Conservation (phyloP, 805 yeast species). For the Tetrapisispora phaffii region DNA sequence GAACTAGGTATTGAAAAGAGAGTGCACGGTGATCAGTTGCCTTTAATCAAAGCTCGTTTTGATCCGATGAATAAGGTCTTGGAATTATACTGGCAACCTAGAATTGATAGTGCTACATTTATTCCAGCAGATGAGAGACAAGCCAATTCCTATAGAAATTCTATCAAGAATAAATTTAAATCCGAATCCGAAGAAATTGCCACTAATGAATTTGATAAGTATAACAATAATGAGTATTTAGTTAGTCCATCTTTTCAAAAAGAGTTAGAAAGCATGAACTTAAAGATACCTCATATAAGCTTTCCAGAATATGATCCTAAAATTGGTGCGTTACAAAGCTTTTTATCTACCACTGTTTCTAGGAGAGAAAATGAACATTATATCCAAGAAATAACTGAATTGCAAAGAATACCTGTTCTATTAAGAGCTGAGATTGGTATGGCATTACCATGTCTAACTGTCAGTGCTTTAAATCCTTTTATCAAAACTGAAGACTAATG, state of each 20-base stretch:
- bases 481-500: conserved; percentile 10
- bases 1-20: conserved; percentile 92
- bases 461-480: conserved; percentile 85
- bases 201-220: conserved; percentile 30
- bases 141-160: conserved; percentile 63
- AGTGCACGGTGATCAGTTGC: conserved; percentile 95
- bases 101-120: conserved; percentile 85
- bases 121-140: conserved; percentile 82
- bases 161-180: conserved; percentile 70
- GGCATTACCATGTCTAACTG: conserved; percentile 95
- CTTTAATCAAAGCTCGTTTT: conserved; percentile 85
- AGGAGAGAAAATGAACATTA: conserved; percentile 51
- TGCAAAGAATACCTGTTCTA: conserved; percentile 72
- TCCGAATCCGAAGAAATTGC: conserved; percentile 69
- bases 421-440: conserved; percentile 88
- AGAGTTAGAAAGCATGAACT: conserved; percentile 41
- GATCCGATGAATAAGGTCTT: conserved; percentile 58
- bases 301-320: conserved; percentile 24
- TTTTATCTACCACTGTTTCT: conserved; percentile 49
- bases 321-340: conserved; percentile 34
- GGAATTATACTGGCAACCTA: conserved; percentile 87
- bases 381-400: conserved; percentile 74
- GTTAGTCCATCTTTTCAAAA: conserved; percentile 36
- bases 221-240: conserved; percentile 18
- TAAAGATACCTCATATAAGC: conserved; percentile 38